Base-by-base conservation (phyloP, 805 yeast genomes). In the Saccharomycopsis schoenii region DNA sequence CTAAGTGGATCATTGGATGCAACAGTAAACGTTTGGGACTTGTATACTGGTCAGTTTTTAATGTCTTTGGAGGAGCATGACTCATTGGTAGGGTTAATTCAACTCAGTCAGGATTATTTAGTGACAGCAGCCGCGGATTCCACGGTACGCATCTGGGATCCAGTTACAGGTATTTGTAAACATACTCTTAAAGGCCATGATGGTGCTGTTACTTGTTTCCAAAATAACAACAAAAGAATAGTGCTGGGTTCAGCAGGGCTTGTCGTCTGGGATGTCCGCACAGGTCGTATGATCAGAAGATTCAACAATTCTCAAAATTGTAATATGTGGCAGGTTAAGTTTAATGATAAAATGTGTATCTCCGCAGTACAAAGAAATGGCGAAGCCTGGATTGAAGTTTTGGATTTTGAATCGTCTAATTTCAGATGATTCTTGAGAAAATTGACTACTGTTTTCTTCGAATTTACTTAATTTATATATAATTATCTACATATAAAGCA, bases 41-140 rank as follows among this genome's bases (percentile, higher is more conserved):
- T 92, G 58, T 83, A 80, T 50, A 84, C 86, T 17, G 97, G 97
- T 9, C 77, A 81, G 62, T 80, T 86, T 57, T 72, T 88, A 57
- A 77, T 83, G 54, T 81, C 89, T 0, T 75, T 93, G 55, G 90
- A 85, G 61, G 97, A 97, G 1, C 99, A 94, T 71, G 84, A 89
- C 0, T 88, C 93, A 12, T 75, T 94, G 21, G 99, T 94, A 15
- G 99, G 98, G 0, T 76, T 94, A 55, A 77, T 93, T 34, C 89
- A 89, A 55, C 79, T 92, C 9, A 84, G 90, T 5, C 84, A 86
- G 29, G 83, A 86, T 41, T 84, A 83, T 56, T 76, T 94, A 12
- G 96, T 93, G 1, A 87, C 96, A 55, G 99, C 97, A 0, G 98
- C 97, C 1, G 98, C 98, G 0, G 99, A 94, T 72, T 83, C 94